Evolutionary conservation across 345 rosid species (phyloP), one percentile per base, ranked within the genome.

Genomic region (Balakata baccata): DNA sequence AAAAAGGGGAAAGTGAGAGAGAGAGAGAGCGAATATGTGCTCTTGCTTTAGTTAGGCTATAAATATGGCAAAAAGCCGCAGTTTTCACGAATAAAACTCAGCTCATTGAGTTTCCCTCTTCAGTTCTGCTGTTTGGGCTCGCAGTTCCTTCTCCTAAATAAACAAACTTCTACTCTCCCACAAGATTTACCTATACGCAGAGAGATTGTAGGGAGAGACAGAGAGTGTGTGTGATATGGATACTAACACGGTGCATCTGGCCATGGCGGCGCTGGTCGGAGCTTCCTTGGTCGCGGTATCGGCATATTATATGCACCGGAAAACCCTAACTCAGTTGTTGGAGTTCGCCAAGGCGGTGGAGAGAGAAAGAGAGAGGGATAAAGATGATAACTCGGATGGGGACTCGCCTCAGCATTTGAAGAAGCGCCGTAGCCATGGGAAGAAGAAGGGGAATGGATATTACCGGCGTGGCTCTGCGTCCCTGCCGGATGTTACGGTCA

Each of bases 241-340:
- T n/a, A 66, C 91, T 7, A 85, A 89, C 78, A 52, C 93, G 65
- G 64, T 87, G 68, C 97, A 93, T 76, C 86, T 96, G 18, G 97
- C 98, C 79, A 87, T 93, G 83, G 98, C 99, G 86, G 98, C 99
- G 76, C 89, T 96, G 29, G 88, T 96, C 0, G 98, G 99, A 81
- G 98, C 98, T 52, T 96, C 99, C 45, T 74, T 93, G 39, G 97
- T 93, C 38, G 98, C 97, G 0, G 96, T 93, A 9, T 96, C 98
- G 39, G 97, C 97, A 3, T 90, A 90, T 69, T 90, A 82, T 76
- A 90, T 91, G 98, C 98, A 96, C 81, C 84, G 95, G 66, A 96
- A 93, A 87, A 94, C 98, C 70, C 90, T 96, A 43, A 88, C 78
- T 75, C 96, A 91, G 85, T 77, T 96, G 39, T 92, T 96, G 46